Evolutionary conservation across 2,329 filamentous ascomycete genomes (phyloP).

Genomic region (Aspergillus ibericus): DNA sequence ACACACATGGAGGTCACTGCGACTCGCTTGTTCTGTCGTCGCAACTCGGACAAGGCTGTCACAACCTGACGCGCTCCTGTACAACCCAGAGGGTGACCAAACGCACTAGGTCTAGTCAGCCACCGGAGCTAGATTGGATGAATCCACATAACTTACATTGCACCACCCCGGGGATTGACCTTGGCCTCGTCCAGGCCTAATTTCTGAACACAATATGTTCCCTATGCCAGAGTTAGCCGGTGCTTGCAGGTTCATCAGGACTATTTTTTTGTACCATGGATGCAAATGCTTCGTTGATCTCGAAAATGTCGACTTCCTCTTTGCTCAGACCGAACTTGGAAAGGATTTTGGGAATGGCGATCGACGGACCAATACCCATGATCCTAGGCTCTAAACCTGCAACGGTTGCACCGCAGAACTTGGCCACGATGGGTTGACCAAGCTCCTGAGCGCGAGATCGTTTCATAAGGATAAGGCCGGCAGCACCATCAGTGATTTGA

Average conservation of each 20-base stretch:
- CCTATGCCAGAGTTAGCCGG: slow-evolving; percentile 54
- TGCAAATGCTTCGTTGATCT: slow-evolving; percentile 86
- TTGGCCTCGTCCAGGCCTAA: slow-evolving; percentile 75
- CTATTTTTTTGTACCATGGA: slow-evolving; percentile 46
- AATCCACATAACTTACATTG: slow-evolving; percentile 55
- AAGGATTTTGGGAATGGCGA: slow-evolving; percentile 86
- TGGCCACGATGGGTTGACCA: slow-evolving; percentile 80
- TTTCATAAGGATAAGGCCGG: slow-evolving; percentile 89
- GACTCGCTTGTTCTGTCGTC: slow-evolving; percentile 73
- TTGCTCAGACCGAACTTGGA: slow-evolving; percentile 71
- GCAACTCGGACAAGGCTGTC: slow-evolving; percentile 82
- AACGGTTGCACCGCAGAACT: slow-evolving; percentile 79
- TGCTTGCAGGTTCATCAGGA: not conserved
- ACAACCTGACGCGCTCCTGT: slow-evolving; percentile 89
- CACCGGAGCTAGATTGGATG: not conserved
- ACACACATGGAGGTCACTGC: slow-evolving; percentile 93
- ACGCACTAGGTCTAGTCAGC: slow-evolving; percentile 54
- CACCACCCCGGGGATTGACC: slow-evolving; percentile 92
- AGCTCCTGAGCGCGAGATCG: slow-evolving; percentile 80
- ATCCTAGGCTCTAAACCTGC: slow-evolving; percentile 84
- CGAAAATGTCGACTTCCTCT: slow-evolving; percentile 43
- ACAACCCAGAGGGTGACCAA: slow-evolving; percentile 86
- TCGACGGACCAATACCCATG: slow-evolving; percentile 90
- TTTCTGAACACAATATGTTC: slow-evolving; percentile 84
- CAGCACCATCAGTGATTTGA: slow-evolving; percentile 89